Evolutionary conservation across 768 basidiomycete genomes (phyloP).

Genomic region (Mycena haematopus): DNA sequence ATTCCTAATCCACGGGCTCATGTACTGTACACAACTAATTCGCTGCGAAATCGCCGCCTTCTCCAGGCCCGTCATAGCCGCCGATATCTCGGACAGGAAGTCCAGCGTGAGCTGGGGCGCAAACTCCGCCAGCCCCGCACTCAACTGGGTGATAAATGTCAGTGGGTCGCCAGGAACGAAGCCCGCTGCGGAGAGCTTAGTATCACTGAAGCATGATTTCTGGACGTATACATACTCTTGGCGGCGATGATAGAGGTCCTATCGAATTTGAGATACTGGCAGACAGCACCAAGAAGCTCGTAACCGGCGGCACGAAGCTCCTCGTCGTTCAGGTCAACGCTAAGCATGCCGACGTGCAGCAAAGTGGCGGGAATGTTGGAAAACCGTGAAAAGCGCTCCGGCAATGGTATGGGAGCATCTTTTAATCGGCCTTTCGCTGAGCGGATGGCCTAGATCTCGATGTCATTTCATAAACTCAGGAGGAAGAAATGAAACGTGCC

Average conservation of each 20-base stretch:
- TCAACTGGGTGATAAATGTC: constrained; percentile 67
- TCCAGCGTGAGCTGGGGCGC: constrained; percentile 88
- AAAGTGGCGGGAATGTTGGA: constrained; percentile 87
- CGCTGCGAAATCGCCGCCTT: constrained; percentile 55
- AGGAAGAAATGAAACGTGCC: constrained; percentile 43
- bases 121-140: constrained; percentile 73
- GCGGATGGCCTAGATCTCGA: constrained; percentile 62
- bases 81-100: constrained; percentile 85
- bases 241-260: constrained; percentile 72
- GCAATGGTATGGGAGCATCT: constrained; percentile 54
- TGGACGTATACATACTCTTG: constrained; percentile 54
- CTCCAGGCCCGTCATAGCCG: constrained; percentile 62
- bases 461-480: constrained; percentile 5
- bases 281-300: constrained; percentile 79
- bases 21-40: constrained; percentile 78
- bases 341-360: constrained; percentile 86
- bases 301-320: constrained; percentile 81
- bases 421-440: constrained; percentile 76
- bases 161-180: constrained; percentile 73
- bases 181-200: constrained; percentile 41
- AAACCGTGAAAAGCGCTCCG: constrained; percentile 76
- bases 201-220: neutral
- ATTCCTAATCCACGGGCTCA: constrained; percentile 91
- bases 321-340: constrained; percentile 75
- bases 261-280: constrained; percentile 79